phyloP scores from a whole-genome alignment of 2,329 filamentous ascomycete genomes.

The Ceratocystis albifundus region DNA sequence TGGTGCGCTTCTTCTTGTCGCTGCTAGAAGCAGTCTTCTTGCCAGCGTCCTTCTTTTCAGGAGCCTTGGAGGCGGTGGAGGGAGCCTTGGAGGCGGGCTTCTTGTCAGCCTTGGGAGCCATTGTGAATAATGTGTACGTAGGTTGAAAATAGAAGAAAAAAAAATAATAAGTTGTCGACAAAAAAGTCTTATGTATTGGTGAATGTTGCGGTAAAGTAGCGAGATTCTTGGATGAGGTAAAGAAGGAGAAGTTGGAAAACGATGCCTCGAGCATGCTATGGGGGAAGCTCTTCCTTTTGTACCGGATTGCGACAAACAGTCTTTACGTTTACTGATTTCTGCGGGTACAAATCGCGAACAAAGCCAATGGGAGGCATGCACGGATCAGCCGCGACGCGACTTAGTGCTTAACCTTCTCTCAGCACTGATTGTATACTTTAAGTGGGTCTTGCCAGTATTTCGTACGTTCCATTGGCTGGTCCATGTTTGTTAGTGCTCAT shows the following conservation, averaged over 20 bases:
- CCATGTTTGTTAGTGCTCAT: conserved; percentile 2
- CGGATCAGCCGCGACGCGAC: conserved; percentile 21
- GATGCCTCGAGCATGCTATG: conserved; percentile 37
- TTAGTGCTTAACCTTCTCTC: not conserved
- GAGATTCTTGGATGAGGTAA: conserved; percentile 23
- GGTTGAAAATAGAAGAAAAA: conserved; percentile 21
- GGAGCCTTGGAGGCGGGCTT: conserved; percentile 99
- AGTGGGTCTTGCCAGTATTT: conserved; percentile 8
- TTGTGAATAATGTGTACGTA: conserved; percentile 44
- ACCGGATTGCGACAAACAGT: conserved; percentile 41
- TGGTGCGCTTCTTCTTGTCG: conserved; percentile 99
- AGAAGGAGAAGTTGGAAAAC: conserved; percentile 35
- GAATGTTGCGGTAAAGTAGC: conserved; percentile 25
- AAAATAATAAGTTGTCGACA: conserved; percentile 11
- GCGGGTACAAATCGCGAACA: conserved; percentile 22
- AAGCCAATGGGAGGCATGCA: conserved; percentile 21
- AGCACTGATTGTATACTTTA: conserved; percentile 20
- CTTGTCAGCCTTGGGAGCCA: conserved; percentile 95
- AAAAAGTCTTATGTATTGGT: not conserved
- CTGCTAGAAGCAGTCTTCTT: conserved; percentile 97
- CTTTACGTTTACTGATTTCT: conserved; percentile 43
- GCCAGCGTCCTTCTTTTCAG: conserved; percentile 98
- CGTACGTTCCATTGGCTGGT: conserved; percentile 16
- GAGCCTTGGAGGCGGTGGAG: conserved; percentile 54
- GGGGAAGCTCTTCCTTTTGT: conserved; percentile 48